Conservation (phyloP, 768 basidiomycete genomes). For the Rhodotorula toruloides region DNA sequence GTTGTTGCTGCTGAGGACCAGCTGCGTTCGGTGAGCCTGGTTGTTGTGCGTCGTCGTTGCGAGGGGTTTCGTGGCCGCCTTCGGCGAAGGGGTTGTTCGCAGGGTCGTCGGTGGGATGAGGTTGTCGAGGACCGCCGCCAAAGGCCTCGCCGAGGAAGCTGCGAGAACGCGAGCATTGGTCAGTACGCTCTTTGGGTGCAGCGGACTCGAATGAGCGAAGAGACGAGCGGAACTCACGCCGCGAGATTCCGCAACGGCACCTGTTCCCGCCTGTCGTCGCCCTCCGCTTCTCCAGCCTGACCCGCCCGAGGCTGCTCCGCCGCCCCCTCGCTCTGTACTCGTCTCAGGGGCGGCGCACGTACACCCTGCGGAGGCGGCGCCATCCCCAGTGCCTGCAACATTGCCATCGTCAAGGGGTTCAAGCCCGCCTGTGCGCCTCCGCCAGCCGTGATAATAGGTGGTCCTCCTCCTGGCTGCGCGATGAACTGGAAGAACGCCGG, state of each 20-base stretch:
- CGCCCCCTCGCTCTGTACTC: background rate
- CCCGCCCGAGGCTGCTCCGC: background rate
- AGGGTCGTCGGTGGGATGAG: conserved; percentile 32
- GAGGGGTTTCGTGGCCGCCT: conserved; percentile 7
- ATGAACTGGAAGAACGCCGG: background rate
- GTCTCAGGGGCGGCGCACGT: background rate
- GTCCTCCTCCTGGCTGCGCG: background rate
- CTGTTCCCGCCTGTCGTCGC: conserved; percentile 3
- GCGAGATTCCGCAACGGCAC: conserved; percentile 33
- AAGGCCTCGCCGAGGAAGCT: conserved; percentile 37
- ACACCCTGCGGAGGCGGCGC: background rate
- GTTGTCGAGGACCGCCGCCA: background rate
- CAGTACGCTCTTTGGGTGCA: too few relatives aligned
- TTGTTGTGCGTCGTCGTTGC: background rate
- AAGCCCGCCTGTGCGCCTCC: background rate
- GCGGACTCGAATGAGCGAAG: background rate
- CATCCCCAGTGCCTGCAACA: conserved; percentile 17
- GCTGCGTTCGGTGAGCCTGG: too few relatives aligned
- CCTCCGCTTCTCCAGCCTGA: background rate
- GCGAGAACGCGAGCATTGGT: too few relatives aligned
- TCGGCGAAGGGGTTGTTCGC: conserved; percentile 39
- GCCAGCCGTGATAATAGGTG: too few relatives aligned
- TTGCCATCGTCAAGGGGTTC: conserved; percentile 10
- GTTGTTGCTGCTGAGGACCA: background rate
- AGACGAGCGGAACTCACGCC: background rate